Base-by-base conservation (phyloP, 805 yeast species). In the Teunomyces atbi region DNA sequence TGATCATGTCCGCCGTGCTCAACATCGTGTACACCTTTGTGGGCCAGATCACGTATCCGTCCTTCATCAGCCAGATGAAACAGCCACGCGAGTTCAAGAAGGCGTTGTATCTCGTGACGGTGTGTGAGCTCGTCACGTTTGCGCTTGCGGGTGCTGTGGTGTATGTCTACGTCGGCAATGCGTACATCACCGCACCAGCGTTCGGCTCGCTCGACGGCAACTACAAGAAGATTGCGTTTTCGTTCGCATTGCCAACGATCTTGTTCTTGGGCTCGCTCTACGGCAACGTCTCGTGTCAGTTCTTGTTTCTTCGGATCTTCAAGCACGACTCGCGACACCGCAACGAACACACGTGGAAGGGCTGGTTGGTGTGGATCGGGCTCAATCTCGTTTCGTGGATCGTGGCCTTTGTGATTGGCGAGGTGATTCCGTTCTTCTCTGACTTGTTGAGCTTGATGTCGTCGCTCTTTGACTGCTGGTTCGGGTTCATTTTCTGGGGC, bases 401-500 rank as follows among this genome's bases (percentile, higher is more conserved):
- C 11, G 23, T 74, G 4, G 83, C 84, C 0, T 81, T 79, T 50
- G 61, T 80, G n/a, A 67, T 81, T 54, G 84, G 84, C 1, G 83
- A 81, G 57, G 84, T 78, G 26, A 79, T 81, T 54, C 86, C 86
- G n/a, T 80, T 81, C 59, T 81, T 81, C 61, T 71, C 79, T 21
- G 84, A 80, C 53, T 61, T 81, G 49, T 65, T 81, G 28, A 72
- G 83, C 3, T 63, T 81, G 54, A 79, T 81, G 84, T 75, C 80
- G 11, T 79, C 86, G 2, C 64, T 81, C 43, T 81, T 81, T 55
- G 85, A 81, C 59, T 79, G 84, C 58, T 81, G 84, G 82, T 81
- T 81, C 52, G 85, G 85, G 0, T 81, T 79, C 53, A 78, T 80
- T 5, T 81, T 80, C 53, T 81, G 85, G 85, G 78, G 83, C 12